Conservation (phyloP, 2,329 filamentous ascomycete species). For the Xylariaceae sp. region DNA sequence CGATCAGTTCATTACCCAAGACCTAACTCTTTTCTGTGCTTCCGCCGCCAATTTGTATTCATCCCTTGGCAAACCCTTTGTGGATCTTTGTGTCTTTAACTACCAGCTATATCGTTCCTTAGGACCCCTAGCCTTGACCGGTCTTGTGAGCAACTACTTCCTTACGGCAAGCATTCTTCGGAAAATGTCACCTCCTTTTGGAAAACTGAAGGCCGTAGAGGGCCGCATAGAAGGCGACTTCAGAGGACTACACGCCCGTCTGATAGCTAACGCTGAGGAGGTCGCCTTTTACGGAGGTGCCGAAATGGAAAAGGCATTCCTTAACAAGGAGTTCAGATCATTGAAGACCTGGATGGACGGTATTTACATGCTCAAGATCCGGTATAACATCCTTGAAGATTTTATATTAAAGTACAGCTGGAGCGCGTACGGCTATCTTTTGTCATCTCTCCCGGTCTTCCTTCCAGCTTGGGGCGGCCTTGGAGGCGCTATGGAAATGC, state of each 20-base stretch:
- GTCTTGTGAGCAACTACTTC: slow-evolving; percentile 88
- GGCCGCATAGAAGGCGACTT: slow-evolving; percentile 95
- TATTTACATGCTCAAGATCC: slow-evolving; percentile 95
- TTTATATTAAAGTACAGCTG: slow-evolving; percentile 98
- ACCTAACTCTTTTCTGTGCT: slow-evolving; percentile 90
- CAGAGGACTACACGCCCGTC: slow-evolving; percentile 77
- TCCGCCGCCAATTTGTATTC: slow-evolving; percentile 91
- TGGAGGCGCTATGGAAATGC: slow-evolving; percentile 65
- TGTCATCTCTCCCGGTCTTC: slow-evolving; percentile 90
- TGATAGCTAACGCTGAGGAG: slow-evolving; percentile 96
- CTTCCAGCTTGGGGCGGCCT: slow-evolving; percentile 89
- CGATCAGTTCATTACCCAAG: slow-evolving; percentile 96
- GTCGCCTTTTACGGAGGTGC: slow-evolving; percentile 96
- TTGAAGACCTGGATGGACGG: slow-evolving; percentile 96
- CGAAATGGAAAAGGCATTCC: slow-evolving; percentile 87
- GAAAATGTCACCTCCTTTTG: slow-evolving; percentile 87
- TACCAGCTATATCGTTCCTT: slow-evolving; percentile 92
- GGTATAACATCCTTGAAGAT: slow-evolving; percentile 98
- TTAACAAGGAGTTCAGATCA: slow-evolving; percentile 88
- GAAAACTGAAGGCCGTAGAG: slow-evolving; percentile 93
- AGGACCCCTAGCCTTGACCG: slow-evolving; percentile 79
- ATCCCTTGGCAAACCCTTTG: slow-evolving; percentile 91
- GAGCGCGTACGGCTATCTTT: slow-evolving; percentile 94
- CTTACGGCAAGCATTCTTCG: slow-evolving; percentile 85
- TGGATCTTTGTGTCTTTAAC: slow-evolving; percentile 97